Evolutionary conservation across 495 filamentous ascomycete species (phyloP).

Genomic region (Saxophila tyrrhenica): DNA sequence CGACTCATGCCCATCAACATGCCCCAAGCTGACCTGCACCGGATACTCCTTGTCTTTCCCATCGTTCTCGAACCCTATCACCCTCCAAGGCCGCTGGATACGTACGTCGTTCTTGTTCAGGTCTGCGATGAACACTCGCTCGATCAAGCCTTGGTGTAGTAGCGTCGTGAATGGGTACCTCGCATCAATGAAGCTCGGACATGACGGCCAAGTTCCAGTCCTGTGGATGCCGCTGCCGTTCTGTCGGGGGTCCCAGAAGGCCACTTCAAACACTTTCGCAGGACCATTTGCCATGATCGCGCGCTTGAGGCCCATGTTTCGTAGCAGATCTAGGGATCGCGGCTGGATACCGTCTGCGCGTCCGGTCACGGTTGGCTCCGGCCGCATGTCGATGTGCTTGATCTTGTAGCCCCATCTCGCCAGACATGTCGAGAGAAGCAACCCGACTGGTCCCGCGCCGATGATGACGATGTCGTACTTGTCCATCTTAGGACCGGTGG

Average conservation of each 20-base stretch:
- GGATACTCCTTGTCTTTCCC: constrained; percentile 45
- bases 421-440: constrained; percentile 74
- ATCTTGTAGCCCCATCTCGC: constrained; percentile 58
- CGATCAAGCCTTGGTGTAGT: constrained; percentile 55
- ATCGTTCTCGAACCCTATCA: constrained; percentile 49
- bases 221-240: constrained; percentile 44
- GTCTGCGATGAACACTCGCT: constrained; percentile 52
- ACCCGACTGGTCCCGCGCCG: constrained; percentile 79
- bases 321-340: constrained; percentile 57
- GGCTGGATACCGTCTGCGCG: constrained; percentile 68
- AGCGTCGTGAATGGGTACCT: constrained; percentile 56
- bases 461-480: constrained; percentile 70
- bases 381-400: constrained; percentile 56
- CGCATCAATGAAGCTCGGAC: constrained; percentile 54
- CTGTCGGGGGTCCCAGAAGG: constrained; percentile 50
- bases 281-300: constrained; percentile 53
- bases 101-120: constrained; percentile 46
- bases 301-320: constrained; percentile 55
- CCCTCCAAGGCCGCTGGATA: constrained; percentile 53
- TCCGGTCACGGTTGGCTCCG: constrained; percentile 51
- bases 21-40: constrained; percentile 59
- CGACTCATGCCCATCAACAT: constrained; percentile 56
- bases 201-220: constrained; percentile 52
- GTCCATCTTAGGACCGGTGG: constrained; percentile 24
- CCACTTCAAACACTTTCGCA: constrained; percentile 56